Evolutionary conservation across 1,139 yeast species (phyloP).

Genomic region (Lodderomyces pseudojiufengensis): DNA sequence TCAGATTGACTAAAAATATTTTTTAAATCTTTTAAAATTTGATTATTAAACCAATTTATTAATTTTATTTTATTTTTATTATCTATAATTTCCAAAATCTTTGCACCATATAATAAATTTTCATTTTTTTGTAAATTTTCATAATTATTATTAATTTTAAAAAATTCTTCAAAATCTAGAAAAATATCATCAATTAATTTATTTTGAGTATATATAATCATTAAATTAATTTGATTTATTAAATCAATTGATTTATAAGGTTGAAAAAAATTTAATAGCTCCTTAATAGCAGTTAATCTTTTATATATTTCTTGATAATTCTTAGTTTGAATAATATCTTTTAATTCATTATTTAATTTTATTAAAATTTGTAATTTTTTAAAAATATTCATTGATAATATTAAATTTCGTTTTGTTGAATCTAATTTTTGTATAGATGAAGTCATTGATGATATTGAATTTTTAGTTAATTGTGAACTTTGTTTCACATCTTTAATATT

Average conservation of each 20-base stretch:
- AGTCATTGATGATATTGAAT: constrained; percentile 66
- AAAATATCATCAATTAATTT: constrained; percentile 70
- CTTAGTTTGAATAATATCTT: constrained; percentile 37
- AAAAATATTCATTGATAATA: constrained; percentile 77
- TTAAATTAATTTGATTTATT: constrained; percentile 64
- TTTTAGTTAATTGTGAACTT: constrained; percentile 47
- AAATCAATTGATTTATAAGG: constrained; percentile 83
- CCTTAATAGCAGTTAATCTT: constrained; percentile 73
- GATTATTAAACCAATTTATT: constrained; percentile 69
- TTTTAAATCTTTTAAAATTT: constrained; percentile 68
- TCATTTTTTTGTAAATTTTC: constrained; percentile 4
- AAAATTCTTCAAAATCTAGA: constrained; percentile 60
- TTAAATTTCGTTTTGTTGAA: constrained; percentile 76
- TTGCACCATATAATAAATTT: constrained; percentile 59
- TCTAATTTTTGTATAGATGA: constrained; percentile 75
- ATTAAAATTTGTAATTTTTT: constrained; percentile 85
- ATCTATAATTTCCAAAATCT: constrained; percentile 66
- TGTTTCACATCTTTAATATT: constrained; percentile 19
- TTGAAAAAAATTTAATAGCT: constrained; percentile 71
- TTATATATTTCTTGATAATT: constrained; percentile 67
- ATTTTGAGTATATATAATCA: constrained; percentile 61
- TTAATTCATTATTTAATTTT: constrained; percentile 69
- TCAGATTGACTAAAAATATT: constrained; percentile 61
- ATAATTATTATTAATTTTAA: constrained; percentile 8
- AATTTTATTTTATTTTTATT: constrained; percentile 57